Evolutionary conservation across 345 rosid genomes (phyloP), one percentile per base, ranked within the genome.

Genomic region (Arabis hirsuta): DNA sequence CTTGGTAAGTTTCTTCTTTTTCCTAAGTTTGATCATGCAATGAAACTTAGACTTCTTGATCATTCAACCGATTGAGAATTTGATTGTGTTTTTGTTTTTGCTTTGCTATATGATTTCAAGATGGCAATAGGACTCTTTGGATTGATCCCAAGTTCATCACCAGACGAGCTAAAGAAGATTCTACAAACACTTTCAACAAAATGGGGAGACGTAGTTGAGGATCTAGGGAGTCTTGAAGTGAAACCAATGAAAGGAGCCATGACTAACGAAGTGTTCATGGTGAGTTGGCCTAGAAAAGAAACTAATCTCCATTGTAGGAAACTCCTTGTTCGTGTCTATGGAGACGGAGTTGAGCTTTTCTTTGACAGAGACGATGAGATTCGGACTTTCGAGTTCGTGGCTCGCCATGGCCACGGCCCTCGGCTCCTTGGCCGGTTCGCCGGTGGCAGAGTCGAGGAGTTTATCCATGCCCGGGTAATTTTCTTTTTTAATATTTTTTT

Each of bases 371-470:
- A 85, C 56, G 86, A 90, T 16, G 99, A 91, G 76, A 82, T 95
- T 71, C 83, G 69, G 45, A 95, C 85, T 19, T 95, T 95, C 51
- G 99, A 95, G 73, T 87, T 80, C 73, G 83, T 95, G 63, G 89
- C 99, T 24, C 86, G 66, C 65, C 92, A 90, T 42, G 99, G 99
- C 12, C 88, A 90, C 26, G 99, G 99, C 2, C 99, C 99, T 14
- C 79, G 84, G 47, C 91, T 95, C 54, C 96, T 95, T 32, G 92
- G 96, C 24, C 86, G 96, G 8, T 91, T 95, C 39, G 1, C 78
- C 1, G 87, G 84, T 53, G 99, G 99, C 26, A 78, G 99, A 64
- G 78, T 95, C 66, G 98, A 95, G 79, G 96, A 95, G 78, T 95
- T 90, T 81, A 88, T 95, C 26, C 90, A 88, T 73, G 97, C 96